phyloP scores from a whole-genome alignment of 495 filamentous ascomycete genomes.

The Rhizodiscina lignyota region DNA sequence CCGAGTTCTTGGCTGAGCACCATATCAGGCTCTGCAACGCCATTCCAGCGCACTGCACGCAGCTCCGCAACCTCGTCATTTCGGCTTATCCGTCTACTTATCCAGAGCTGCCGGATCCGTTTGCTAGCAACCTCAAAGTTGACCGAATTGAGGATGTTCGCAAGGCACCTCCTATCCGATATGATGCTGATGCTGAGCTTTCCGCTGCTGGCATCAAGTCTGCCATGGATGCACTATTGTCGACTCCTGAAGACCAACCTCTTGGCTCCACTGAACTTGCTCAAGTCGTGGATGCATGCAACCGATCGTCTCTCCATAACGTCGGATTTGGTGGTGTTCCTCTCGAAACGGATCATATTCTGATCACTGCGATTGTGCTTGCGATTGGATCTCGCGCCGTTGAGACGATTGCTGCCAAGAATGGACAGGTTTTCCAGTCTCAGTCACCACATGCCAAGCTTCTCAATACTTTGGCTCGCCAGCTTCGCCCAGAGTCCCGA shows the following conservation, averaged over 20 bases:
- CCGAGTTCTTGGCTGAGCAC: conserved; percentile 78
- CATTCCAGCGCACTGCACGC: conserved; percentile 70
- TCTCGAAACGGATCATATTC: conserved; percentile 46
- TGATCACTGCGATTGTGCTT: conserved; percentile 69
- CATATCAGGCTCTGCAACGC: conserved; percentile 71
- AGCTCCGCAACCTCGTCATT: conserved; percentile 79
- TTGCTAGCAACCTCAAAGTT: conserved; percentile 60
- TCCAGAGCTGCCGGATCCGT: conserved; percentile 66
- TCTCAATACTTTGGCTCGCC: conserved; percentile 56
- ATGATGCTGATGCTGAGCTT: conserved; percentile 42
- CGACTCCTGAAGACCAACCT: conserved; percentile 35
- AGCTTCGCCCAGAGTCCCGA: conserved; percentile 57
- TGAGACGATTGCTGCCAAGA: conserved; percentile 35
- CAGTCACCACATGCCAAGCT: conserved; percentile 58
- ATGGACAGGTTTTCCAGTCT: conserved; percentile 46
- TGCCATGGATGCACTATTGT: conserved; percentile 47
- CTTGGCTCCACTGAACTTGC: conserved; percentile 45
- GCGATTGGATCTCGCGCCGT: conserved; percentile 65
- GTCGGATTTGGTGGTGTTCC: conserved; percentile 37
- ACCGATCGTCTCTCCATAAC: background rate
- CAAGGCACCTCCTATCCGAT: conserved; percentile 42
- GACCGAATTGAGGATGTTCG: conserved; percentile 66
- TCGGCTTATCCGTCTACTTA: conserved; percentile 65
- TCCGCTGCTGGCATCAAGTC: conserved; percentile 46
- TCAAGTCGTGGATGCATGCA: background rate